phyloP scores from a whole-genome alignment of 225 moss, liverwort and hornwort species.

The Neckera pumila region DNA sequence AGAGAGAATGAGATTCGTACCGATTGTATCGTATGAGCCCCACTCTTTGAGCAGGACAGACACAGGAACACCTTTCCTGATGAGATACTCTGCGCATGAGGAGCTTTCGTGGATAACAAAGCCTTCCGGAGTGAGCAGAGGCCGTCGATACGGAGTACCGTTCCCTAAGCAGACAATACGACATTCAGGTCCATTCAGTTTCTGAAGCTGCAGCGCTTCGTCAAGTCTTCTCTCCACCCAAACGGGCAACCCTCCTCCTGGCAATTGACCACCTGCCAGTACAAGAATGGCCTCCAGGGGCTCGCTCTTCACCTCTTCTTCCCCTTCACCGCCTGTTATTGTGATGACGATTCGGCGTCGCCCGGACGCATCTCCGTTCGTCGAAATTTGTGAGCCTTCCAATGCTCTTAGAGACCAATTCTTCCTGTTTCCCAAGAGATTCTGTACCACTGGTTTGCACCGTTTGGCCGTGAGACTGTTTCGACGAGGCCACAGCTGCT shows the following conservation, averaged over 20 bases:
- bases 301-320: not conserved
- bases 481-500: not conserved
- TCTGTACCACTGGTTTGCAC: not conserved
- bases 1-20: not conserved
- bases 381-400: not conserved
- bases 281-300: conserved; percentile 48
- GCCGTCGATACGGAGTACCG: conserved; percentile 34
- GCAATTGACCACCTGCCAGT: conserved; percentile 42
- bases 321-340: not conserved
- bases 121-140: conserved; percentile 25
- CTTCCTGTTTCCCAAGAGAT: not conserved
- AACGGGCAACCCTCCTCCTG: conserved; percentile 30
- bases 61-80: conserved; percentile 8
- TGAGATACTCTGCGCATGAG: conserved; percentile 38
- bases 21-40: conserved; percentile 53
- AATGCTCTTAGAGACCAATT: conserved; percentile 2
- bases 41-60: conserved; percentile 40
- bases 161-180: conserved; percentile 41
- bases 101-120: conserved; percentile 49
- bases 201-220: conserved; percentile 37
- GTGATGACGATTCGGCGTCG: not conserved
- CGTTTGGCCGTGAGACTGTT: not conserved
- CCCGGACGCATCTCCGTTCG: not conserved
- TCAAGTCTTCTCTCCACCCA: conserved; percentile 58
- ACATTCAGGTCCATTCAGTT: conserved; percentile 18